Percentiles rank a stretch among this genome's conserved stretches.
Evolutionary conservation across 495 filamentous ascomycete genomes (phyloP).

Genomic region (Aspergillus conjunctus): DNA sequence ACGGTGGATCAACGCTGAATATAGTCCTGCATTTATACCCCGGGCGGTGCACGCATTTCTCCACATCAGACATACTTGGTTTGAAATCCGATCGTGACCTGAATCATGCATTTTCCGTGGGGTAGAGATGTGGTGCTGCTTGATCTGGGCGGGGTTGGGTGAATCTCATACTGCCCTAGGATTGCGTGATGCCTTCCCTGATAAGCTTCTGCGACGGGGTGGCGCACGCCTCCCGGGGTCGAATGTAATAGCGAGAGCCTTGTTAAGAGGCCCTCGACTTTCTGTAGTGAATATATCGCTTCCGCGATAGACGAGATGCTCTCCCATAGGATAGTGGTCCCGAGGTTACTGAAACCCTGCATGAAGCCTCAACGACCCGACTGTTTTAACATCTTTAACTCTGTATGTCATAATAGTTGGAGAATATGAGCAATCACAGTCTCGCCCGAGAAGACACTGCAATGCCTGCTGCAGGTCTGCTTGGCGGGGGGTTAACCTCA

Average conservation of each 20-base stretch:
- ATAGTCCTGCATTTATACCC: neutral
- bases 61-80: neutral
- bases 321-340: neutral
- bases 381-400: no score
- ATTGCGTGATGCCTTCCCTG: constrained; percentile 24
- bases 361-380: no score
- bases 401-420: constrained; percentile 5
- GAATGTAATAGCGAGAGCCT: neutral
- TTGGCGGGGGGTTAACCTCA: neutral
- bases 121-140: neutral
- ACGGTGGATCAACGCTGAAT: neutral
- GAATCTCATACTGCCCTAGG: constrained; percentile 23
- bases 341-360: no score
- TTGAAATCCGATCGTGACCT: neutral
- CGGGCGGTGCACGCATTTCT: neutral
- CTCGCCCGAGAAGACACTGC: neutral
- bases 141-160: constrained; percentile 24
- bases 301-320: neutral
- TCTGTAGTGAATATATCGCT: no score
- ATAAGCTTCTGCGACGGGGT: neutral
- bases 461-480: no score
- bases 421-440: neutral
- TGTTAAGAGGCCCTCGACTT: no score
- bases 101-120: neutral
- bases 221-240: neutral